Evolutionary conservation across 2,329 filamentous ascomycete genomes (phyloP).

Genomic region (Talaromyces funiculosus): DNA sequence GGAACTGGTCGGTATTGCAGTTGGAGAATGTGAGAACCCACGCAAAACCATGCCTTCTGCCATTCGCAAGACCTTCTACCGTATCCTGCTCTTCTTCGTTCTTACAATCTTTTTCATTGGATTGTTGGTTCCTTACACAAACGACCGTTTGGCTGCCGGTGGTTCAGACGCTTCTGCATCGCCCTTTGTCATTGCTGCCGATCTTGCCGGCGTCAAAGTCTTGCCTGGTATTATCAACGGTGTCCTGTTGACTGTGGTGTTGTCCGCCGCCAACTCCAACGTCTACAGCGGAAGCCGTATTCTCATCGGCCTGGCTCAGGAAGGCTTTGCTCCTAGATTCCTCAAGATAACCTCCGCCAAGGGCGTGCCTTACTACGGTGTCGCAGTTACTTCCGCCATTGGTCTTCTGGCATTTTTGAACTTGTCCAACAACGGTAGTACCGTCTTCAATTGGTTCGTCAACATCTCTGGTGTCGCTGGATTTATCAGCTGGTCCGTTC

Average conservation of each 20-base stretch:
- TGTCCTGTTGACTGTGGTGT: conserved; percentile 69
- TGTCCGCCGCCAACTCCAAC: conserved; percentile 73
- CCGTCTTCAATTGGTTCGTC: conserved; percentile 67
- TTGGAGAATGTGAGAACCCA: conserved; percentile 55
- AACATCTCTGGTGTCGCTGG: conserved; percentile 65
- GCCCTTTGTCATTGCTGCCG: conserved; percentile 40
- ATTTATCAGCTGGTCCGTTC: conserved; percentile 59
- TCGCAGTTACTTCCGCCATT: conserved; percentile 53
- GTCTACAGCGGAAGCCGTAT: conserved; percentile 68
- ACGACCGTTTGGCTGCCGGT: conserved; percentile 42
- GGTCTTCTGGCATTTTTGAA: conserved; percentile 65
- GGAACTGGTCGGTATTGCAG: conserved; percentile 52
- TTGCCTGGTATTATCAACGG: conserved; percentile 70
- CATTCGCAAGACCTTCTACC: conserved; percentile 55
- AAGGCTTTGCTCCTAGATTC: conserved; percentile 57
- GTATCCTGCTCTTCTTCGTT: conserved; percentile 59
- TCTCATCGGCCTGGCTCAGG: conserved; percentile 60
- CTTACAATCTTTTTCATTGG: conserved; percentile 54
- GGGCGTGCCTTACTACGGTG: conserved; percentile 59
- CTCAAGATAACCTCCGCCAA: conserved; percentile 56
- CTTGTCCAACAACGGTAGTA: conserved; percentile 48
- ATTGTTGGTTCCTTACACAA: conserved; percentile 53
- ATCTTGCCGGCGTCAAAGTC: conserved; percentile 55
- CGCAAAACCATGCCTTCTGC: conserved; percentile 56
- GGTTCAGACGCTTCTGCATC: conserved; percentile 49